These are phyloP conservation scores for Friedmanniomyces endolithicus DNA, from an alignment of 495 filamentous ascomycete species.

Conservation along the genomic window DNA sequence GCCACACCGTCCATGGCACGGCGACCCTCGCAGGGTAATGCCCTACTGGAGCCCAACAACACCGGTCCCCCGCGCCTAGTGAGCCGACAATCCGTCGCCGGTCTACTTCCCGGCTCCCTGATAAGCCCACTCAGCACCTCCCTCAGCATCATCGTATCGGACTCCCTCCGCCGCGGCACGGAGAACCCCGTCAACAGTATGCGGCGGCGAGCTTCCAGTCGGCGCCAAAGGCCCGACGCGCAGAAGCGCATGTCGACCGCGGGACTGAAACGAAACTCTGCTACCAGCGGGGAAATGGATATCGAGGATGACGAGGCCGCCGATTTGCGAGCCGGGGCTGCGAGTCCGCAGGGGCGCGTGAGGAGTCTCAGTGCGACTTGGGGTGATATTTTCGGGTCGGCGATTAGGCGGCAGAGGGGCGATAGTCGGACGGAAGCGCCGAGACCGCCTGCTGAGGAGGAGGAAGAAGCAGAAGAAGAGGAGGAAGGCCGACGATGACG, in stretches of 20 bases:
- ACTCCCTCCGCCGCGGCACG: constrained; percentile 44
- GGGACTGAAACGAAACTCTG: constrained; percentile 9
- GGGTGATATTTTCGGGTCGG: constrained; percentile 21
- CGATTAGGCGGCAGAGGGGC: neutral
- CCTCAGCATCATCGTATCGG: constrained; percentile 36
- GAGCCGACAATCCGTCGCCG: constrained; percentile 22
- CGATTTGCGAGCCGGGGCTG: constrained; percentile 5
- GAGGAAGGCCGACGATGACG: neutral
- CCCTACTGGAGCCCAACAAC: constrained; percentile 9
- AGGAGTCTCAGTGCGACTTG: constrained; percentile 28
- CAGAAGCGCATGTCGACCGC: constrained; percentile 1
- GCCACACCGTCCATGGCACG: neutral
- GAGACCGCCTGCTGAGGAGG: neutral
- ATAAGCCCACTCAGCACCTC: constrained; percentile 25
- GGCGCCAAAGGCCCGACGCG: neutral
- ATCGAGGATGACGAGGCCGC: constrained; percentile 7
- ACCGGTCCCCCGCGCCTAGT: constrained; percentile 5
- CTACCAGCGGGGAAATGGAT: constrained; percentile 15
- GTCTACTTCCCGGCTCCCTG: constrained; percentile 22
- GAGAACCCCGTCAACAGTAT: constrained; percentile 13
- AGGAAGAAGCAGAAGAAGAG: neutral
- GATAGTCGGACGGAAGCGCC: neutral
- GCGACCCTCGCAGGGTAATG: neutral
- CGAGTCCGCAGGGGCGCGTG: constrained; percentile 13
- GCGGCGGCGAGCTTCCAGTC: neutral